phyloP scores from a whole-genome alignment of 305 asterid genomes.

The Ilex paraguariensis region DNA sequence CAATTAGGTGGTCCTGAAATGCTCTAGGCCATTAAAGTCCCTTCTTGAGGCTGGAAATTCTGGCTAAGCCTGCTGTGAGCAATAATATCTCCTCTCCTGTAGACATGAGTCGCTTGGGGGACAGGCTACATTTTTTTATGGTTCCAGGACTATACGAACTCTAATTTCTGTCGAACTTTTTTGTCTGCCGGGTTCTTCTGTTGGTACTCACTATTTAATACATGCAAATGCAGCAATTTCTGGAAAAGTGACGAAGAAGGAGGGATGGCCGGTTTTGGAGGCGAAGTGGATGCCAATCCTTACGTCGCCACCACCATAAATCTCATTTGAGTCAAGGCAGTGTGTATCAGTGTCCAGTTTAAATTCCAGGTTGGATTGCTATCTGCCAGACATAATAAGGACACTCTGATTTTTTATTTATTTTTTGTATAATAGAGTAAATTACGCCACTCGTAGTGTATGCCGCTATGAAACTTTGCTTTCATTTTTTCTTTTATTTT shows the following conservation, averaged over 20 bases:
- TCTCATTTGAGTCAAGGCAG: conserved; percentile 48
- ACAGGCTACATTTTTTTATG: conserved; percentile 18
- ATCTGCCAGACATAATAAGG: conserved; percentile 31
- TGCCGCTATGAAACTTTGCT: conserved; percentile 13
- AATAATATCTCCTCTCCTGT: too few species aligned
- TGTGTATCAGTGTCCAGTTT: conserved; percentile 27
- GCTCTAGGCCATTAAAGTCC: too few species aligned
- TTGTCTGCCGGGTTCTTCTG: neutral
- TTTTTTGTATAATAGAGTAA: conserved; percentile 37
- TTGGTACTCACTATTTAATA: conserved; percentile 11
- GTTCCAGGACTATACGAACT: conserved; percentile 7
- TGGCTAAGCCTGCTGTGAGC: too few species aligned
- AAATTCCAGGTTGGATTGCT: conserved; percentile 15
- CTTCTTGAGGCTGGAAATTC: too few species aligned
- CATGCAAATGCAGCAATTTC: conserved; percentile 54
- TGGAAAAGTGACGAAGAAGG: conserved; percentile 89
- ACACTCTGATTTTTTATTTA: conserved; percentile 17
- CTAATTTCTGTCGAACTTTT: neutral
- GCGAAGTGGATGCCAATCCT: conserved; percentile 75
- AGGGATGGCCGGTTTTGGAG: conserved; percentile 59
- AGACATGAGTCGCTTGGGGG: too few species aligned
- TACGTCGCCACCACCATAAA: conserved; percentile 88
- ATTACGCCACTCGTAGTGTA: conserved; percentile 23
- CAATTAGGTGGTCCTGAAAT: too few species aligned
- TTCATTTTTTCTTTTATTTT: too few species aligned